Evolutionary conservation across 2,329 filamentous ascomycete genomes (phyloP).

Genomic region (Ascochyta rabiei): DNA sequence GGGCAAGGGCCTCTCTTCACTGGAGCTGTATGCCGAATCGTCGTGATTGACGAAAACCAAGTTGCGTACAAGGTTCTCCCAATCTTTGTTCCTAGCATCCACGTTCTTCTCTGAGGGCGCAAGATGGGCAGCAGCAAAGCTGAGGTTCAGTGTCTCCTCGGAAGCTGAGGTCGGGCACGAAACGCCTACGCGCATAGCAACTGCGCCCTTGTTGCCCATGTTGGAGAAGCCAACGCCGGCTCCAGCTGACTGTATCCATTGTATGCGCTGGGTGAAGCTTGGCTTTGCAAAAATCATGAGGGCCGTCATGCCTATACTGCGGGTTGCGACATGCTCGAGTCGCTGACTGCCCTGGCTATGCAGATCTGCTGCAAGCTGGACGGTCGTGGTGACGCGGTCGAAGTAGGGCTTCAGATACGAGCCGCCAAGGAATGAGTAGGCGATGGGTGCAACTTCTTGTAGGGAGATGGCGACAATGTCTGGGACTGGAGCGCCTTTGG

Average conservation of each 20-base stretch:
- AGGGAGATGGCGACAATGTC: conserved; percentile 72
- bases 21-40: conserved; percentile 37
- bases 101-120: conserved; percentile 85
- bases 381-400: conserved; percentile 70
- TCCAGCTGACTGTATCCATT: conserved; percentile 74
- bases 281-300: conserved; percentile 83
- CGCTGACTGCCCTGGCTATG: conserved; percentile 50
- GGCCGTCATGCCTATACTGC: conserved; percentile 87
- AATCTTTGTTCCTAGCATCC: conserved; percentile 80
- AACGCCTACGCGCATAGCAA: conserved; percentile 76
- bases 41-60: conserved; percentile 69
- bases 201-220: conserved; percentile 95
- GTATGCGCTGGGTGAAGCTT: conserved; percentile 62
- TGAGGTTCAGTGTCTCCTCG: conserved; percentile 66
- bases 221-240: conserved; percentile 84
- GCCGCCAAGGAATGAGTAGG: conserved; percentile 83
- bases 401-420: conserved; percentile 80
- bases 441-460: conserved; percentile 87
- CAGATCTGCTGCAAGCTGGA: conserved; percentile 69
- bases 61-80: conserved; percentile 80
- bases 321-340: conserved; percentile 73
- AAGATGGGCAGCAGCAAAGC: conserved; percentile 86
- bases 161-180: conserved; percentile 42
- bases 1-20: conserved; percentile 43
- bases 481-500: conserved; percentile 59